Base-by-base conservation (phyloP, 2,329 filamentous ascomycete genomes). In the Aspergillus tubingensis region DNA sequence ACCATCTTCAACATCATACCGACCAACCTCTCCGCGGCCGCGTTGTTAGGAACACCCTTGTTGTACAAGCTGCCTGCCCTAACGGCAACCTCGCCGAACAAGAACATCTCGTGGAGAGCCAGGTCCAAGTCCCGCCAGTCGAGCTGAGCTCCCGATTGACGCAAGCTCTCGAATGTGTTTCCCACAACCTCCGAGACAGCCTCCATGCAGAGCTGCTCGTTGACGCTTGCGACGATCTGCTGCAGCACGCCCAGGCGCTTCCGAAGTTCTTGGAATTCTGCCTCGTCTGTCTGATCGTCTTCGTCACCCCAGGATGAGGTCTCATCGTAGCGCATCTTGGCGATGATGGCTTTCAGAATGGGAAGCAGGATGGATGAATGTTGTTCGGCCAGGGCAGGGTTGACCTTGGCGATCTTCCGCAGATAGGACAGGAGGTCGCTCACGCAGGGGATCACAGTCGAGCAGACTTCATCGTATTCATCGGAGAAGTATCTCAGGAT, bases 401-500 rank as follows among this genome's bases (percentile, higher is more conserved):
- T 85, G 55, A 79, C 76, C 70, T 85, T 87, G 63, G 88, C 85
- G 39, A 92, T 82, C 76, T 93, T 96, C 59, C 95, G 89, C 65
- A 98, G 85, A 74, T 96, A 94, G 27, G 92, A 92, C 62, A 99
- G 85, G 52, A 98, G 85, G 70, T 99, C 96, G 52, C 91, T 96
- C 58, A 98, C 86, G 39, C 91, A 94, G 21, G 93, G 91, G 63
- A 99, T 96, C 60, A 98, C 92, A 11, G 92, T 95, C 38, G 93
- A 96, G 81, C 95, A 98, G 67, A 99, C 89, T 79, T 99, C 95
- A 76, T 99, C 95, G 75, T 96, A 99, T 74, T 99, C 93, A 76
- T 99, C 95, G 23, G 92, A 91, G 79, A 99, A 97, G 81, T 97
- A 97, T 41, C 94, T 91, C 54, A 99, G 82, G 11, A 98, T 84